Base-by-base conservation (phyloP, 192 early-diverging fungal species). In the Chytriomyces sp. region DNA sequence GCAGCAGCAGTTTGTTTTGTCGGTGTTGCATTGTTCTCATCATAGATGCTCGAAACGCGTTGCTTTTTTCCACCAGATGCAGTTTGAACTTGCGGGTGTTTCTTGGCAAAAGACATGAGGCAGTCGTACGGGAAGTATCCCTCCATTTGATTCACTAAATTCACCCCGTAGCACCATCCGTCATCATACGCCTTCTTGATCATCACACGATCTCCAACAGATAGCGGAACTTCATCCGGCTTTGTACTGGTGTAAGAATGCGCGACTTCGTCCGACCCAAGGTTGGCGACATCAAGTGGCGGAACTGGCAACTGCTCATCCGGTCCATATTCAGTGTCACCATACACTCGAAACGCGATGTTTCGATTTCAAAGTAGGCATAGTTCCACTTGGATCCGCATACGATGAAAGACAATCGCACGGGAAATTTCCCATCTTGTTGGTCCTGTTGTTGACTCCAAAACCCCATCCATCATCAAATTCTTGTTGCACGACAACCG, bases 391-490 rank as follows among this genome's bases (percentile, higher is more conserved):
- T 11, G 53, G 20, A 57, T 57, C 53, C 53, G 53, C 53, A 57
- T 18, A 57, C 53, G 53, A 57, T 11, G 53, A 11, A 11, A 57
- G 53, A 3, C 53, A 57, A 57, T 57, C 53, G 53, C 11, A 20
- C 3, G 53, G 53, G 53, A 57, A 57, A 20, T 57, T 57, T 11
- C 53, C 53, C 20, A 2, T 20, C 20, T 57, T 57, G 53, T 82
- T 77, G 9, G 87, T 87, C 47, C 70, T 80, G 77, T 81, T 69
- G 79, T 88, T 88, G 47, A 77, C 69, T 6, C 70, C 70, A 11
- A 24, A 53, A 6, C 18, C 48, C 70, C 70, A 72, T 10, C 70
- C 70, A 28, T 64, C 73, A 50, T 76, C 75, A 45, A 50, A 76
- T n/a, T 46, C 13, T 65, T 57, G 23, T 4, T 45, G 11, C 26